Base-by-base conservation (phyloP, 2,329 filamentous ascomycete genomes). In the Pestalotiopsis sp. region DNA sequence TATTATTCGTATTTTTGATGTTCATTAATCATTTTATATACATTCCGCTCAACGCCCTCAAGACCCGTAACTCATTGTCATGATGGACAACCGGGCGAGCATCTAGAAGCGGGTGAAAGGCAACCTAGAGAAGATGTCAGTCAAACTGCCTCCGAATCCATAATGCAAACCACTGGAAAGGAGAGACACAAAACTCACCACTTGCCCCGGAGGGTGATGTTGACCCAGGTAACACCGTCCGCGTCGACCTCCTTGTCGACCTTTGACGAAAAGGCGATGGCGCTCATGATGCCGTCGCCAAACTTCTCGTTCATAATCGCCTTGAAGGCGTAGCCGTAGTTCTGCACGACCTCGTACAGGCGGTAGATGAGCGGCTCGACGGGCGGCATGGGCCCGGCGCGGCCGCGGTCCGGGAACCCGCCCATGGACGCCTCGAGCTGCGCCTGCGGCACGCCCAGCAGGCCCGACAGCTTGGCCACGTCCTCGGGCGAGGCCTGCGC, bases 311-410 rank as follows among this genome's bases (percentile, higher is more conserved):
- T 98, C 80, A 98, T 79, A 4, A 98, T 88, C 0, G 94, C 95
- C 86, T 98, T 98, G 83, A 97, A 98, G 0, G 95, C 93, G 80
- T 97, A 97, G 1, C 95, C 95, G 77, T 98, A 98, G 80, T 97
- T 98, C 83, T 98, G 95, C 71, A 98, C 91, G 78, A 98, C 92
- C 85, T 98, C 95, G 80, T 94, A 98, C 69, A 98, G 80, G 2
- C 95, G 86, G 80, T 98, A 98, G 77, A 98, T 95, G 73, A 97
- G 82, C 4, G 94, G 94, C 78, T 97, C 94, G 69, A 88, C 90
- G 0, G 93, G 93, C 0, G 93, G 93, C 93, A 96, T 95, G 68
- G 94, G 92, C 1, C 93, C 89, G 0, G 91, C 88, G 66, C 90
- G 86, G 41, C 95, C 95, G 3, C 95, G 88, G 79, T 97, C 93